A percentile compares a stretch with the other conserved stretches of the same genome.
Evolutionary conservation across 169 alveolate species (phyloP).

Genomic region (Eimeria necatrix): DNA sequence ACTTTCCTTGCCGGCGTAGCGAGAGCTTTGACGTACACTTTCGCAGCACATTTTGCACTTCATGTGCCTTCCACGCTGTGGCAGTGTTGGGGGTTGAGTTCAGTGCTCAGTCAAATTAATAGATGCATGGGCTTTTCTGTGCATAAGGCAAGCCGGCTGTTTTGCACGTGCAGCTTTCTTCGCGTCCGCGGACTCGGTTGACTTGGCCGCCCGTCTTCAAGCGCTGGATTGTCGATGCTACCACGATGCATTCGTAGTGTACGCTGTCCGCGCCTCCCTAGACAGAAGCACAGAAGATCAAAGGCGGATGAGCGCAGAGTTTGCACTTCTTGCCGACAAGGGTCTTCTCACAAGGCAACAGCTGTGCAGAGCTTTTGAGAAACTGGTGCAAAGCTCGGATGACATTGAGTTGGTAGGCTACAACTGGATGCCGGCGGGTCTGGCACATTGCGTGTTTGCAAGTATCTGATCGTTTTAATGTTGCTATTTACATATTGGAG

Average conservation of each 20-base stretch:
- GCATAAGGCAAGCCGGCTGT: not conserved
- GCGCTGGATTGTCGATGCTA: conserved; percentile 69
- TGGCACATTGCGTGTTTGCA: no score
- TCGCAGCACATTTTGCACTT: not conserved
- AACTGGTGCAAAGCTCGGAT: conserved; percentile 73
- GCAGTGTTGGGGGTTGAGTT: not conserved
- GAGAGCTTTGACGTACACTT: not conserved
- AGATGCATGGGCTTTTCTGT: not conserved
- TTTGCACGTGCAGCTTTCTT: conserved; percentile 52
- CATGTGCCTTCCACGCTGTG: no score
- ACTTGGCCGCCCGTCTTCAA: conserved; percentile 63
- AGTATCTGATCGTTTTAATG: no score
- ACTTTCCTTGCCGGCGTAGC: not conserved
- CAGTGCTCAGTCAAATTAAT: no score
- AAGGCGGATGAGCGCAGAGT: conserved; percentile 70
- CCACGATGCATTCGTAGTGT: conserved; percentile 73
- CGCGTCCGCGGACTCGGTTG: conserved; percentile 48
- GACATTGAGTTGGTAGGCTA: conserved; percentile 69
- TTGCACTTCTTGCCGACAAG: conserved; percentile 76
- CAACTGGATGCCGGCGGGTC: not conserved
- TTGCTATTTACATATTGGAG: no score
- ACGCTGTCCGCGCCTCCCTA: conserved; percentile 75
- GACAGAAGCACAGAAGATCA: conserved; percentile 76
- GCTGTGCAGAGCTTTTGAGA: conserved; percentile 76
- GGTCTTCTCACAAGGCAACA: conserved; percentile 74